These are phyloP conservation scores for Chenopodium album DNA, from an alignment of 148 eudicot genomes.

Conservation along the genomic window DNA sequence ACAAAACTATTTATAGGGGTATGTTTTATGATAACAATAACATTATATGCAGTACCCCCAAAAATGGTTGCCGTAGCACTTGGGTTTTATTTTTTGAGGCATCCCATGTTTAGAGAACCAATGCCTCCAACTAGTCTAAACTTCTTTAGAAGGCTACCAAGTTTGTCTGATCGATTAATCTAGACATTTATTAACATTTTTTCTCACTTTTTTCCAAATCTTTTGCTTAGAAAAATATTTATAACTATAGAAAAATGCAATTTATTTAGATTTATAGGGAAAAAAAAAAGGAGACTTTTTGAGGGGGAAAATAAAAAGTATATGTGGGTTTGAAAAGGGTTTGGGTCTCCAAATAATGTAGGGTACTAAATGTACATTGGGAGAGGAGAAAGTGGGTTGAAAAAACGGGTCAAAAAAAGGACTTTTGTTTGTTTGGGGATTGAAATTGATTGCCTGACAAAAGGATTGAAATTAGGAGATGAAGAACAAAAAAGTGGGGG, in stretches of 20 bases:
- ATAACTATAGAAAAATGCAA: background rate
- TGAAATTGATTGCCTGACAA: constrained; percentile 32
- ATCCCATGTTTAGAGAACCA: constrained; percentile 97
- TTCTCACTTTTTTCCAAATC: background rate
- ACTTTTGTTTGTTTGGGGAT: constrained; percentile 3
- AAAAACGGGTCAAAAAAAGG: background rate
- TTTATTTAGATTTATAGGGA: constrained; percentile 21
- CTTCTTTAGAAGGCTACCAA: constrained; percentile 88
- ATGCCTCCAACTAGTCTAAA: constrained; percentile 93
- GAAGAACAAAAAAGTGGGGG: constrained; percentile 8
- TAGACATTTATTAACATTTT: constrained; percentile 21
- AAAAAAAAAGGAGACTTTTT: constrained; percentile 3
- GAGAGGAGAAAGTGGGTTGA: constrained; percentile 9
- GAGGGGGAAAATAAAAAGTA: too few species aligned
- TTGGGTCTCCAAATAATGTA: constrained; percentile 5
- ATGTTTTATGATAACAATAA: constrained; percentile 61
- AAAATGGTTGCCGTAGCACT: constrained; percentile 99
- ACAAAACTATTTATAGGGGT: constrained; percentile 83
- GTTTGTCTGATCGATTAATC: constrained; percentile 85
- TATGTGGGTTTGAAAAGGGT: constrained; percentile 18
- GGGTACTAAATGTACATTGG: constrained; percentile 9
- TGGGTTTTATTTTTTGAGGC: constrained; percentile 90
- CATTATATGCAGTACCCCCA: constrained; percentile 78
- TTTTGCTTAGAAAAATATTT: background rate
- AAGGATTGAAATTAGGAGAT: constrained; percentile 23